Conservation (phyloP, 352 stramenopile genomes). For the Pythium aquatile region DNA sequence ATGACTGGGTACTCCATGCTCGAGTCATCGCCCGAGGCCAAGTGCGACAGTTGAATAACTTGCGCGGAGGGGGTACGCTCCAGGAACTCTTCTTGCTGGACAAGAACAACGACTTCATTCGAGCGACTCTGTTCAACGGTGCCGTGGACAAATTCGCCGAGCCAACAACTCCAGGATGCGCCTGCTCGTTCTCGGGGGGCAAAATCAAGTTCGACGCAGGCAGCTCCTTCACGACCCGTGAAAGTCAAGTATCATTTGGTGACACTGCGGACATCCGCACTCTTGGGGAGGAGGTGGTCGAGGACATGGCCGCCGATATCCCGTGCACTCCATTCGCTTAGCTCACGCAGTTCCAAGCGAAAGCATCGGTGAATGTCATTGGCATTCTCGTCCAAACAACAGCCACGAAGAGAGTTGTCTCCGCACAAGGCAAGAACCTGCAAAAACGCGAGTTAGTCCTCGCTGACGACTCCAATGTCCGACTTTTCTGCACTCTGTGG, state of each 20-base stretch:
- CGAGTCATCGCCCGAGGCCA: neutral
- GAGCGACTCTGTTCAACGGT: neutral
- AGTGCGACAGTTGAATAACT: neutral
- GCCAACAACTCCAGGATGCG: neutral
- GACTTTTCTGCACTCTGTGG: constrained; percentile 3
- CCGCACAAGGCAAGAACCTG: neutral
- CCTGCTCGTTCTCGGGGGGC: neutral
- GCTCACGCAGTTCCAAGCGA: neutral
- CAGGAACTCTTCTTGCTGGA: neutral
- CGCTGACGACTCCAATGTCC: neutral
- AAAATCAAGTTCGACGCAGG: neutral
- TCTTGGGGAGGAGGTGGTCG: neutral
- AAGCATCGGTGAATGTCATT: constrained; percentile 2
- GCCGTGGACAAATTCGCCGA: neutral
- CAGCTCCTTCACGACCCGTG: neutral
- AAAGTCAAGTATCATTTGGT: neutral
- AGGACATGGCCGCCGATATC: neutral
- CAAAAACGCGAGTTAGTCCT: neutral
- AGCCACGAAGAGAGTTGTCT: neutral
- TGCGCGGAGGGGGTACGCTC: neutral
- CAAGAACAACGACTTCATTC: neutral
- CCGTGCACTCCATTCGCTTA: neutral
- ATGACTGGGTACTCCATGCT: neutral
- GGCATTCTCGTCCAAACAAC: neutral
- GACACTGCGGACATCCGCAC: neutral